Percentiles rank a stretch among this genome's conserved stretches.
Conservation (phyloP, 2,329 filamentous ascomycete genomes). For the Myriosclerotinia curreyana region DNA sequence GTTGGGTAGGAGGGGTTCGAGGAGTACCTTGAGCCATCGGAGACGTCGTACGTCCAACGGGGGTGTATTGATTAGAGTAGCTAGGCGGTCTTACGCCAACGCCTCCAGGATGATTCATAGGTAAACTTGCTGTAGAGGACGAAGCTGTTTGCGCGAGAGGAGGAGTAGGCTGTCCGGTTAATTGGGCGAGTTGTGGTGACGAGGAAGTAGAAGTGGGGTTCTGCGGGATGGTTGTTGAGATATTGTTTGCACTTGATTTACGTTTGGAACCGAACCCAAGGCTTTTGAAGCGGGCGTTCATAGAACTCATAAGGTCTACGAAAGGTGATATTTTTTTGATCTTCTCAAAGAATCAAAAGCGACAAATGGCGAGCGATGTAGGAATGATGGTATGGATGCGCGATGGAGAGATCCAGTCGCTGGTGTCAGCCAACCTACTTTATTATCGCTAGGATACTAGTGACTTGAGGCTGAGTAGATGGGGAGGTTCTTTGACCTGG, state of each 20-base stretch:
- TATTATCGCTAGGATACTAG: slow-evolving; percentile 20
- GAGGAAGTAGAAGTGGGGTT: slow-evolving; percentile 36
- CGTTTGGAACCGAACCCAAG: slow-evolving; percentile 75
- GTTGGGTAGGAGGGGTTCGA: slow-evolving; percentile 39
- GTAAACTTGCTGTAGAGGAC: slow-evolving; percentile 51
- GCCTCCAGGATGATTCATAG: slow-evolving; percentile 61
- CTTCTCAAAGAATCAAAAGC: slow-evolving; percentile 37
- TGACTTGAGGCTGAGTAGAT: slow-evolving; percentile 22
- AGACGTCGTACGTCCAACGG: slow-evolving; percentile 51
- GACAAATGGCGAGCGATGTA: slow-evolving; percentile 32
- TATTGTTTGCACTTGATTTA: slow-evolving; percentile 62
- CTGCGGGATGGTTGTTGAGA: slow-evolving; percentile 40
- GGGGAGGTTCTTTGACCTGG: slow-evolving; percentile 18
- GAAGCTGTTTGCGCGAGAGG: slow-evolving; percentile 42
- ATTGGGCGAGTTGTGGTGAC: slow-evolving; percentile 31
- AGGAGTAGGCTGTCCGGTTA: slow-evolving; percentile 31
- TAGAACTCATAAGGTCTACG: slow-evolving; percentile 63
- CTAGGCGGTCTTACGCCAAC: slow-evolving; percentile 61
- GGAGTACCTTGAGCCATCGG: slow-evolving; percentile 37
- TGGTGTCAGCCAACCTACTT: slow-evolving; percentile 22
- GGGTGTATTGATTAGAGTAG: slow-evolving; percentile 57
- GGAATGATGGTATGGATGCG: slow-evolving; percentile 3
- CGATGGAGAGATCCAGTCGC: slow-evolving; percentile 17
- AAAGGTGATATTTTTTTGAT: slow-evolving; percentile 18
- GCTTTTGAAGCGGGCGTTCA: slow-evolving; percentile 76